Evolutionary conservation across 1,139 yeast genomes (phyloP), one percentile per base, ranked within the genome.

Genomic region (Geotrichum klebahnii): DNA sequence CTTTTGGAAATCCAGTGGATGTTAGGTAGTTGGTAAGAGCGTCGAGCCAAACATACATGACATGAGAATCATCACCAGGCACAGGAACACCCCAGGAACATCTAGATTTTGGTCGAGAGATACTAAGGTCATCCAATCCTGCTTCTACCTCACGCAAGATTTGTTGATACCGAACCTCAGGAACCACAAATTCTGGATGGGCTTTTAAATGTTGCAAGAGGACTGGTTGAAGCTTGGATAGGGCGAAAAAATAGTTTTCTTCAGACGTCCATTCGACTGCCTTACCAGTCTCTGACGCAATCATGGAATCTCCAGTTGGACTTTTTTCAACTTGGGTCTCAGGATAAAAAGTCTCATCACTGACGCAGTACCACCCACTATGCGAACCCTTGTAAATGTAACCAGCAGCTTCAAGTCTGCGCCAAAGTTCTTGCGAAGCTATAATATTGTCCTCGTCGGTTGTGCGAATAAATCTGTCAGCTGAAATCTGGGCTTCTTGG

Each of bases 31-130:
- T 92, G 44, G 86, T 75, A 49, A 92, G 74, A 0, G 99, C 99
- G 68, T 92, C 99, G 55, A 92, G 84, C 99, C 99, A 92, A 8
- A 92, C 99, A 61, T 92, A 92, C 53, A 92, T 82, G 48, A 78
- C 82, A 62, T 92, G 97, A 0, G 80, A 60, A 0, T 76, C 71
- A 60, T 92, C 97, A 32, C 74, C 73, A 0, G 98, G 98, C 0
- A 92, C 97, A 1, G 79, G 79, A 26, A 92, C 84, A 0, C 97
- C 97, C 99, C 99, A 92, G 29, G 75, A 70, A 44, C 90, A 74
- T 51, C 98, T 72, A 12, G 81, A 69, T 0, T 81, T 65, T 0
- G 97, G 97, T 55, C 98, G 73, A 0, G 97, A 89, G 1, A 92
- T 76, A 26, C 96, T 86, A 44, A 92, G 72, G 63, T 92, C 97